Percentiles rank a stretch among this genome's conserved stretches.
These are phyloP conservation scores for Cryptomeria japonica DNA, from an alignment of 75 land plant species.

Conservation along the genomic window DNA sequence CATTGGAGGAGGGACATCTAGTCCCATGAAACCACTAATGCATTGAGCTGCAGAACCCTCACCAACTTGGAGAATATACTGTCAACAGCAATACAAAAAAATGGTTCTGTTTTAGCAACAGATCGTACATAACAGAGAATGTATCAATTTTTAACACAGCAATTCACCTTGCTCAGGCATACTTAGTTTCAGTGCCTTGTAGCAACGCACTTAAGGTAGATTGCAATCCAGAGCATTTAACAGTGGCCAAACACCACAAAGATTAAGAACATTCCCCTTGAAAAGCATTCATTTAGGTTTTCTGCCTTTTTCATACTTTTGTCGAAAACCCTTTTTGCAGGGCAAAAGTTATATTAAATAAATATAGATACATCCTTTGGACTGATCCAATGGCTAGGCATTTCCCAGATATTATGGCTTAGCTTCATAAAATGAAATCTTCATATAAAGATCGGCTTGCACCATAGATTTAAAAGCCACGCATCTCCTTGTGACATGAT, in stretches of 20 bases:
- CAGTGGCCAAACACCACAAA: not conserved
- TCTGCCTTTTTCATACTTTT: not conserved
- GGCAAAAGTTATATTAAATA: not conserved
- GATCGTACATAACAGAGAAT: not conserved
- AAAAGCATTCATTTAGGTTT: not conserved
- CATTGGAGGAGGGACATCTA: slow-evolving; percentile 86
- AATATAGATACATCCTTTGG: not conserved
- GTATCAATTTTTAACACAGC: not conserved
- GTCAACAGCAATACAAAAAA: slow-evolving; percentile 11
- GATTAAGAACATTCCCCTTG: not conserved
- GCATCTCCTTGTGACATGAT: not conserved
- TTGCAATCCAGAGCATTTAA: not conserved
- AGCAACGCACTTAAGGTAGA: not conserved
- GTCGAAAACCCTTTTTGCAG: not conserved
- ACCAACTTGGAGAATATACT: slow-evolving; percentile 88
- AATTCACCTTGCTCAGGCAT: not conserved
- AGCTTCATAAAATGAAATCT: no score
- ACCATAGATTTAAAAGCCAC: not conserved
- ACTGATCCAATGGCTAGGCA: not conserved
- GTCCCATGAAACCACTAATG: slow-evolving; percentile 82
- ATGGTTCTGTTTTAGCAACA: not conserved
- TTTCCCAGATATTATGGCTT: not conserved
- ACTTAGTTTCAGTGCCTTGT: not conserved
- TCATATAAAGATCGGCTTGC: no score
- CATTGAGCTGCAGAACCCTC: slow-evolving; percentile 84